phyloP scores from a whole-genome alignment of 78 protist species.

The Guillardia theta region DNA sequence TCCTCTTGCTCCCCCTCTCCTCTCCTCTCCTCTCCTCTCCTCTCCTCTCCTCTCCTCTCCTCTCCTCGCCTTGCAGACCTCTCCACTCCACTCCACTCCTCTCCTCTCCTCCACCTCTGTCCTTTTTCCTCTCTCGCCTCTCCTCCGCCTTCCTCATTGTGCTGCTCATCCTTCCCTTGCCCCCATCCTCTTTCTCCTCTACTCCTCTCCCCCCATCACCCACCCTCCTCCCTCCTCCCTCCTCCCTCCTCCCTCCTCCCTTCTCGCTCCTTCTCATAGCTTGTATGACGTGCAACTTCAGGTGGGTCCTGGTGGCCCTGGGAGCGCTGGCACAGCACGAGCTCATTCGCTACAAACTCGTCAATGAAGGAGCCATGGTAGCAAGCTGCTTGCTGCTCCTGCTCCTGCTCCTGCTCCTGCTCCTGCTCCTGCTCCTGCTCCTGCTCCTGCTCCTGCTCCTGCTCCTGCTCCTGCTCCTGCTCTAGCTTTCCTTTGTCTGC shows the following conservation, averaged over 20 bases:
- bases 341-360: not conserved
- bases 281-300: not conserved
- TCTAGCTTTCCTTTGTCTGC: too few relatives aligned
- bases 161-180: too few relatives aligned
- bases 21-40: not conserved
- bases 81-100: not conserved
- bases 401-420: not conserved
- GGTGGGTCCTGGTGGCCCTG: not conserved
- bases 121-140: not conserved
- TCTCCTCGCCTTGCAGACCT: not conserved
- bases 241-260: not conserved
- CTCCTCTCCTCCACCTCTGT: not conserved
- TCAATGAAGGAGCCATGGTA: not conserved
- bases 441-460: too few relatives aligned
- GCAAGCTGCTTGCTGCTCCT: not conserved
- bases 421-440: too few relatives aligned
- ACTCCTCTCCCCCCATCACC: not conserved
- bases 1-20: not conserved
- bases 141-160: not conserved
- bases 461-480: too few relatives aligned
- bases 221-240: not conserved
- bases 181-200: not conserved
- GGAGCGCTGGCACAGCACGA: not conserved
- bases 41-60: not conserved
- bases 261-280: not conserved